These are phyloP conservation scores for Suillus luteus DNA, from an alignment of 768 basidiomycete genomes.

Conservation along the genomic window DNA sequence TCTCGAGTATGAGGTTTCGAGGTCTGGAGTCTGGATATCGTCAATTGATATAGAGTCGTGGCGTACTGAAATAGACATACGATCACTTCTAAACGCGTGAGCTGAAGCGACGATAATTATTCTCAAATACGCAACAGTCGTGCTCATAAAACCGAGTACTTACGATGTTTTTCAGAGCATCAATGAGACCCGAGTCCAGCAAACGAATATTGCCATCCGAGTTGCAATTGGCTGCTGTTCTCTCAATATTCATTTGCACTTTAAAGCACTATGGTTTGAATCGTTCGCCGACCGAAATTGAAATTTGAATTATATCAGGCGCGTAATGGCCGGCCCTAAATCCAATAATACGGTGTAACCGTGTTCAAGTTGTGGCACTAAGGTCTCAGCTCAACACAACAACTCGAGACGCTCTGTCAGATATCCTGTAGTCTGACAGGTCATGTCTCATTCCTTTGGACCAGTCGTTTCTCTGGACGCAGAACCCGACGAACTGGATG, in stretches of 20 bases:
- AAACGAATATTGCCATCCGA: neutral
- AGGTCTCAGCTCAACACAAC: neutral
- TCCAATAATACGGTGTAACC: conserved; percentile 3
- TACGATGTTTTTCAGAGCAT: neutral
- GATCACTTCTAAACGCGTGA: neutral
- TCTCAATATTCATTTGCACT: neutral
- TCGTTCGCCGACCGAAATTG: neutral
- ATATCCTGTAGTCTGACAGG: neutral
- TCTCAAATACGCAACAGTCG: neutral
- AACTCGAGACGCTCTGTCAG: neutral
- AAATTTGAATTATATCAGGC: neutral
- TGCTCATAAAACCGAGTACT: neutral
- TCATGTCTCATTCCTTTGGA: neutral
- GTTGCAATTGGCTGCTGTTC: neutral
- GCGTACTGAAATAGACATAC: neutral
- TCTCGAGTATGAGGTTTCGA: conserved; percentile 23
- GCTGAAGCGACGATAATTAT: neutral
- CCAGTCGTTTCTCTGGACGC: neutral
- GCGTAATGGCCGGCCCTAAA: conserved; percentile 10
- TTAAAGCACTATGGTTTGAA: neutral
- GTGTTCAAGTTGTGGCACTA: conserved; percentile 1
- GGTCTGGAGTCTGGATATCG: conserved; percentile 14
- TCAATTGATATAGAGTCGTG: neutral
- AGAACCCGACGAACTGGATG: conserved; percentile 31
- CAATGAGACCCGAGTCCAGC: neutral